Conservation (phyloP, 176 grass and related monocot genomes). For the Eragrostis curvula region DNA sequence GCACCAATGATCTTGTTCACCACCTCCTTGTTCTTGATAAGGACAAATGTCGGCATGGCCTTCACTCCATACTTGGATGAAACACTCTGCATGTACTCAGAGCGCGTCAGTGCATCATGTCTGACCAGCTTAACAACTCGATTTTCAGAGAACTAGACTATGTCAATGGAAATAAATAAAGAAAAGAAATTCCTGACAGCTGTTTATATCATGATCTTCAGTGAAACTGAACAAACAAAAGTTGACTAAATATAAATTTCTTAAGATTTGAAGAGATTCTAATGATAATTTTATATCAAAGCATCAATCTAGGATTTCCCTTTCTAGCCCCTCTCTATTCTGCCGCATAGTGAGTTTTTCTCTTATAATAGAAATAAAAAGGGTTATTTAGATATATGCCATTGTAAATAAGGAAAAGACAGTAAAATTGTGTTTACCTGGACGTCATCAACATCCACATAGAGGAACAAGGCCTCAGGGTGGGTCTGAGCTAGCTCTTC, state of each 20-base stretch:
- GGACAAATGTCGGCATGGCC: slow-evolving; percentile 96
- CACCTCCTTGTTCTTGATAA: slow-evolving; percentile 64
- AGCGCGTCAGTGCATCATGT: neutral
- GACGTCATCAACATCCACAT: slow-evolving; percentile 88
- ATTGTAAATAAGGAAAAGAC: too few species aligned
- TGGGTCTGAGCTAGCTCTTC: slow-evolving; percentile 83
- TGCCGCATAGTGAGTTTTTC: neutral
- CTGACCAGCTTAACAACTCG: slow-evolving; percentile 4
- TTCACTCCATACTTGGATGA: slow-evolving; percentile 85
- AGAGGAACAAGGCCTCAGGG: slow-evolving; percentile 71
- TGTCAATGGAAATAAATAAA: neutral
- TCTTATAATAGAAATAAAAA: neutral
- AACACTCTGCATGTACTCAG: slow-evolving; percentile 50
- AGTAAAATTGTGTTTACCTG: slow-evolving; percentile 57
- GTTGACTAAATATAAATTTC: neutral
- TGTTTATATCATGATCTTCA: neutral
- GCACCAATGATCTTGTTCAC: slow-evolving; percentile 75
- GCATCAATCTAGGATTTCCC: neutral
- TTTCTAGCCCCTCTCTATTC: neutral
- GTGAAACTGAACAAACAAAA: neutral
- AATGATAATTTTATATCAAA: neutral
- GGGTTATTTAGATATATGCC: too few species aligned
- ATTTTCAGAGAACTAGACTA: neutral
- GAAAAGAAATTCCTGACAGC: neutral
- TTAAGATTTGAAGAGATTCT: neutral